phyloP scores from a whole-genome alignment of 192 early-diverging fungal genomes.

The Coemansia sp. region DNA sequence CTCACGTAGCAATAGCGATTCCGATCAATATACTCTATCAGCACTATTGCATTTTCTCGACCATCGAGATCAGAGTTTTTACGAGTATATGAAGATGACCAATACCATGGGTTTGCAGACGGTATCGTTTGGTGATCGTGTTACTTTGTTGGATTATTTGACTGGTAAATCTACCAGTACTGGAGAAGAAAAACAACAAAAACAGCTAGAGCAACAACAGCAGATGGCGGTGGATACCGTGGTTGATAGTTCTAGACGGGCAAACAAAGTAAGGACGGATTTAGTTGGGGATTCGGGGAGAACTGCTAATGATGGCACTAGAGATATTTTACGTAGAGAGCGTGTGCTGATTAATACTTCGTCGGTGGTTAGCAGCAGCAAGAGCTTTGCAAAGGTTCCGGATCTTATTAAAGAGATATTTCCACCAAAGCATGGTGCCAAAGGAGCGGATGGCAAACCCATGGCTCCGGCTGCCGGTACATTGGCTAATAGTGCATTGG shows the following conservation, averaged over 20 bases:
- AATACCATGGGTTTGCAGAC: constrained; percentile 60
- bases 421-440: constrained; percentile 23
- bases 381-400: constrained; percentile 44
- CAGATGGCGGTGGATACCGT: neutral
- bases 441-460: neutral
- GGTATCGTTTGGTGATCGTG: constrained; percentile 75
- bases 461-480: constrained; percentile 1
- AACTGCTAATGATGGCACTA: constrained; percentile 13
- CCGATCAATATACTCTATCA: constrained; percentile 67
- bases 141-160: constrained; percentile 69
- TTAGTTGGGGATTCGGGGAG: neutral
- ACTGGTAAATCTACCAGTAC: constrained; percentile 57
- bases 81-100: constrained; percentile 71
- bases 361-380: constrained; percentile 38
- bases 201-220: no score
- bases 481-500: neutral
- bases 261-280: neutral
- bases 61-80: constrained; percentile 62
- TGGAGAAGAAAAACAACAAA: neutral
- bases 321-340: constrained; percentile 38
- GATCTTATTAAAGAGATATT: constrained; percentile 45
- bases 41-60: constrained; percentile 73
- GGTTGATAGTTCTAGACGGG: neutral
- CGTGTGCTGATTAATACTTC: constrained; percentile 34
- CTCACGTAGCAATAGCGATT: constrained; percentile 56